Evolutionary conservation across 2,329 filamentous ascomycete species (phyloP).

Genomic region (Metarhizium brunneum): DNA sequence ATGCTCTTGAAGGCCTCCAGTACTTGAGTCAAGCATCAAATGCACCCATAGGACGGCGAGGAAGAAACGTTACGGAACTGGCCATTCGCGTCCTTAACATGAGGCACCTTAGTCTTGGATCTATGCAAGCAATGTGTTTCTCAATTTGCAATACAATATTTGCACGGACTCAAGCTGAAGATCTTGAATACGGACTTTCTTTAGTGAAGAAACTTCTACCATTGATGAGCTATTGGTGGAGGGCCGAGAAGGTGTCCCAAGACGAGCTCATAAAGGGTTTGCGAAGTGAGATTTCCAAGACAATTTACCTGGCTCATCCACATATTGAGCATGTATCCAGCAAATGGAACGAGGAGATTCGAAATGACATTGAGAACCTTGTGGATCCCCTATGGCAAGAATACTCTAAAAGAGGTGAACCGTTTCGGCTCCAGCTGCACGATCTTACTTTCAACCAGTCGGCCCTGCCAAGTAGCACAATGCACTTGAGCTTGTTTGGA

Average conservation of each 20-base stretch:
- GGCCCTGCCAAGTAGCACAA: constrained; percentile 32
- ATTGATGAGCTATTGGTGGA: constrained; percentile 68
- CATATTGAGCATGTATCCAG: constrained; percentile 50
- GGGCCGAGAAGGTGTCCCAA: constrained; percentile 53
- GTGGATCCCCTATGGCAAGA: constrained; percentile 65
- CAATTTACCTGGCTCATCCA: constrained; percentile 56
- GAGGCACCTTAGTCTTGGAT: constrained; percentile 47
- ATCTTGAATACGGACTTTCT: constrained; percentile 50
- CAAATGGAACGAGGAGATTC: constrained; percentile 30
- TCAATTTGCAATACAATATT: constrained; percentile 66
- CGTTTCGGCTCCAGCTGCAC: constrained; percentile 66
- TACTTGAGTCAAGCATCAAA: constrained; percentile 56
- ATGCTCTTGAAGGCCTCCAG: constrained; percentile 52
- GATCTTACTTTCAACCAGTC: constrained; percentile 55
- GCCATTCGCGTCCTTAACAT: constrained; percentile 54
- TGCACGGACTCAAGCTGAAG: constrained; percentile 56
- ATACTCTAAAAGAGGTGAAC: constrained; percentile 63
- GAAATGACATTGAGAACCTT: constrained; percentile 51
- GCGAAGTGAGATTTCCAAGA: constrained; percentile 69
- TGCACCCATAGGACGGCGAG: constrained; percentile 52
- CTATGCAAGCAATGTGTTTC: constrained; percentile 64
- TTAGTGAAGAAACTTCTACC: constrained; percentile 56
- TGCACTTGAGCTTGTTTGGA: constrained; percentile 40
- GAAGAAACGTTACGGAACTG: constrained; percentile 44
- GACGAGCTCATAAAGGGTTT: constrained; percentile 53